Percentiles rank a stretch among this genome's conserved stretches.
Evolutionary conservation across 2,329 filamentous ascomycete genomes (phyloP).

Genomic region (Diaporthe eres): DNA sequence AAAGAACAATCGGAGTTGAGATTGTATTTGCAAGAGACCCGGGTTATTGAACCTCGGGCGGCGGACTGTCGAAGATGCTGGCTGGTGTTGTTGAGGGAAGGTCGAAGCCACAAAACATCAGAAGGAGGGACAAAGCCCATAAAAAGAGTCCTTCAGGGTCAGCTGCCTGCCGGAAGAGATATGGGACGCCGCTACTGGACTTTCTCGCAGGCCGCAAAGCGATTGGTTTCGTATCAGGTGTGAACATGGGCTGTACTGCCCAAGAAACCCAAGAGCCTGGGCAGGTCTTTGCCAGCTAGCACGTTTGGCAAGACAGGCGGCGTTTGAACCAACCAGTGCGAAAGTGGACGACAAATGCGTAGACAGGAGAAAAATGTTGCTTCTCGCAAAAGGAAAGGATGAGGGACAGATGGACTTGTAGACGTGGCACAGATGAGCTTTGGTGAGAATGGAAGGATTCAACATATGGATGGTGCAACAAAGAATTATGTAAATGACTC

Average conservation of each 20-base stretch:
- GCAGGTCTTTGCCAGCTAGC: neutral
- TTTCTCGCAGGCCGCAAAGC: neutral
- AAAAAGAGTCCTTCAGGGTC: neutral
- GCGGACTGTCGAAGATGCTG: neutral
- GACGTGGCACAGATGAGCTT: neutral
- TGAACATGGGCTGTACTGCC: neutral
- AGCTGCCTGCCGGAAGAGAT: neutral
- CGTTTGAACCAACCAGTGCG: neutral
- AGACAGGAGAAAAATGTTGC: too few species aligned
- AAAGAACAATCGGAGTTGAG: neutral
- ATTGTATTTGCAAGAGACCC: too few species aligned
- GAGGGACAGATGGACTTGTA: neutral
- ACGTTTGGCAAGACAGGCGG: neutral
- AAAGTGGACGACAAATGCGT: neutral
- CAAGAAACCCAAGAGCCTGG: neutral
- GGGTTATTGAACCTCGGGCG: neutral
- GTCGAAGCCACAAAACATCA: neutral
- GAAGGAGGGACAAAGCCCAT: too few species aligned
- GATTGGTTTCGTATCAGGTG: neutral
- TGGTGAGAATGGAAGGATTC: neutral
- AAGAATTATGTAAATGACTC: neutral
- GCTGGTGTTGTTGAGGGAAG: neutral
- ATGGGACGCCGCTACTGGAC: too few species aligned
- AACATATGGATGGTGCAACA: neutral
- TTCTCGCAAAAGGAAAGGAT: neutral